Base-by-base conservation (phyloP, 2,329 filamentous ascomycete genomes). In the Dryadomyces sulphureus region DNA sequence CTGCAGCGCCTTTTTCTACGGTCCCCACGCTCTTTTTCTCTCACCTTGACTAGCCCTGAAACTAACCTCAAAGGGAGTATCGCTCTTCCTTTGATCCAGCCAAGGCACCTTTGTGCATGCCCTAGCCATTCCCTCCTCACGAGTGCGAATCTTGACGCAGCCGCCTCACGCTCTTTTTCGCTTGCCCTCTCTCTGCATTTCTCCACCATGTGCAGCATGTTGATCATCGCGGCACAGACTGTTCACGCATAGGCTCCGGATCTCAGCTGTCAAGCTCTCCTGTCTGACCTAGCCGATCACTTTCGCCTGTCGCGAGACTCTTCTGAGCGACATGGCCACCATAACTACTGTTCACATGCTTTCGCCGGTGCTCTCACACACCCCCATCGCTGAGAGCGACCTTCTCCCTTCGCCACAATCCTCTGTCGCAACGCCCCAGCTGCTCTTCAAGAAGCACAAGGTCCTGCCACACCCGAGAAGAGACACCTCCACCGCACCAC, bases 361-460 rank as follows among this genome's bases (percentile, higher is more conserved):
- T 9, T 32, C 40, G 17, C 19, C 40, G 8, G 16, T 9, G 5
- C 16, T 17, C 25, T 24, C 3, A 17, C 39, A n/a, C 5, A 24
- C 4, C 3, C 41, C 41, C 16, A 12, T 19, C 9, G 19, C 17
- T 30, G 30, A 43, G 8, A 8, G 21, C 20, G 41, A 36, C 19
- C 41, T 25, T 7, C 20, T n/a, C 7, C 16, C 21, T 14, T 21
- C 38, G 14, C 27, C 12, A 32, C 9, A 32, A 27, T 14, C 40
- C 19, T 7, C 25, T 17, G 14, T n/a, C 6, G 4, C 17, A 21
- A 42, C 19, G 11, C 41, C 30, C 30, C 41, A 35, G 27, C 38
- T 48, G 19, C 38, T 52, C 11, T 62, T 66, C 53, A 65, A 61
- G 51, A 62, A 59, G 47, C 62, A 63, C 44, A 66, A 64, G 43